phyloP scores from a whole-genome alignment of 768 basidiomycete genomes.

The Xanthoconium purpureum region DNA sequence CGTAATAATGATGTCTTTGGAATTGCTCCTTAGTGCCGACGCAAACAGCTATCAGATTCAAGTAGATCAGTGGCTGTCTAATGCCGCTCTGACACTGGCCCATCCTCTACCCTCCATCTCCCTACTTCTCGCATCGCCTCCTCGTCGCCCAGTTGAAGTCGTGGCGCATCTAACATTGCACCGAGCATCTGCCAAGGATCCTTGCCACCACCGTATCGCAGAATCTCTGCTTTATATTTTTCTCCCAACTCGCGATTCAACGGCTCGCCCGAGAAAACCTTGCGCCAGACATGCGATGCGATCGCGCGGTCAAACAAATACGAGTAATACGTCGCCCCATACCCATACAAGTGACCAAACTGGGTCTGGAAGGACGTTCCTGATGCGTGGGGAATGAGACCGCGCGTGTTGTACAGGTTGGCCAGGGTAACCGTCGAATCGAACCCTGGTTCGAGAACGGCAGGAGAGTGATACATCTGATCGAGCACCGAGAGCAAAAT shows the following conservation, averaged over 20 bases:
- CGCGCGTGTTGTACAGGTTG: slow-evolving; percentile 60
- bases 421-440: slow-evolving; percentile 70
- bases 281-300: slow-evolving; percentile 82
- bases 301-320: slow-evolving; percentile 97
- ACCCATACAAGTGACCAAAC: slow-evolving; percentile 93
- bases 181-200: slow-evolving; percentile 96
- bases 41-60: background rate
- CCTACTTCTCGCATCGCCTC: slow-evolving; percentile 90
- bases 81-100: slow-evolving; percentile 59
- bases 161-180: slow-evolving; percentile 57
- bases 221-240: slow-evolving; percentile 69
- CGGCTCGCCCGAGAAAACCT: slow-evolving; percentile 67
- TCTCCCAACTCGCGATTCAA: slow-evolving; percentile 75
- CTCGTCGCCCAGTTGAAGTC: slow-evolving; percentile 68
- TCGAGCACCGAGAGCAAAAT: slow-evolving; percentile 88
- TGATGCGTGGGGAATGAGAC: slow-evolving; percentile 77
- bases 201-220: slow-evolving; percentile 82
- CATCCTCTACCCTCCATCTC: slow-evolving; percentile 80
- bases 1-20: no score
- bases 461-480: slow-evolving; percentile 83
- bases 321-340: slow-evolving; percentile 97
- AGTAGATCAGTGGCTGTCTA: slow-evolving; percentile 27
- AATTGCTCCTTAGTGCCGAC: no score
- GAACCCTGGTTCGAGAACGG: slow-evolving; percentile 53
- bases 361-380: slow-evolving; percentile 94